phyloP scores from a whole-genome alignment of 2,329 filamentous ascomycete genomes.

The Penicillium sumatraense region DNA sequence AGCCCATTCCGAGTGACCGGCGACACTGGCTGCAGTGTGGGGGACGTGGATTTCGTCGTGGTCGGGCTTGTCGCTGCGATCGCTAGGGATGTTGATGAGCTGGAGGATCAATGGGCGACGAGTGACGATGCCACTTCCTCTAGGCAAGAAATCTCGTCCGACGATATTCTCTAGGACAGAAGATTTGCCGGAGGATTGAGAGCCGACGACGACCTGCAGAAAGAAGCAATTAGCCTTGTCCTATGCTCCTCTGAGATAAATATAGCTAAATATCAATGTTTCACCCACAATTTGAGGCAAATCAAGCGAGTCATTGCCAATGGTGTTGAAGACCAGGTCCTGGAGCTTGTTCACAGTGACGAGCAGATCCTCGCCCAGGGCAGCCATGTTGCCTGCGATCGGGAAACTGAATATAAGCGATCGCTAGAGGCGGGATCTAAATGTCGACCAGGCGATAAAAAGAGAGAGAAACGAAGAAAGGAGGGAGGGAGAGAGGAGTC shows the following conservation, averaged over 20 bases:
- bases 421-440: too few species aligned
- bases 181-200: conserved; percentile 97
- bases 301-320: conserved; percentile 97
- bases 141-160: conserved; percentile 92
- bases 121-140: conserved; percentile 96
- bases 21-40: conserved; percentile 77
- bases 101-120: conserved; percentile 92
- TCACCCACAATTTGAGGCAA: conserved; percentile 90
- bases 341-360: conserved; percentile 97
- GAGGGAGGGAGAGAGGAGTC: too few species aligned
- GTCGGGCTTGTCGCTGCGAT: conserved; percentile 70
- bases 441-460: too few species aligned
- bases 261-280: too few species aligned
- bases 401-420: too few species aligned
- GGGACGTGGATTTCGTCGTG: conserved; percentile 69
- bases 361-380: conserved; percentile 93
- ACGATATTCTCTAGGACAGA: conserved; percentile 99
- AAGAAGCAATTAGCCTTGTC: too few species aligned
- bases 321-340: conserved; percentile 99
- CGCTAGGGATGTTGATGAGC: conserved; percentile 90
- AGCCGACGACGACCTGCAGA: conserved; percentile 96
- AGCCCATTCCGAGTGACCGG: conserved; percentile 75
- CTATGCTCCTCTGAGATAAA: too few species aligned
- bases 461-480: not conserved
- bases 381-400: conserved; percentile 88